Evolutionary conservation across 176 grass and related monocot genomes (phyloP), one percentile per base, ranked within the genome.

Genomic region (Lolium perenne): DNA sequence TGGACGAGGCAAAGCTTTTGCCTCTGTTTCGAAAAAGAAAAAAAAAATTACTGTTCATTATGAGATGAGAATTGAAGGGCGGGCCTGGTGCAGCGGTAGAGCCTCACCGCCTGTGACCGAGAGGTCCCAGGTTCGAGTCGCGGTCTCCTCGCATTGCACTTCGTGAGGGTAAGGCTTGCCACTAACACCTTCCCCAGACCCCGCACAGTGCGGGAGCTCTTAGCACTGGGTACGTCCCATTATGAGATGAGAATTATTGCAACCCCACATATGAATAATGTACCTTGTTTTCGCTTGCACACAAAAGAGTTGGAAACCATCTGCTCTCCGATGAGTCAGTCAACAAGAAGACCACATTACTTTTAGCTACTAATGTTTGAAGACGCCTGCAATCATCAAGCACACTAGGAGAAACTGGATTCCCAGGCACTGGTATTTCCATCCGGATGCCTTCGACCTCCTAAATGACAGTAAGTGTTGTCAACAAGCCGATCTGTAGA

Each of bases 271-370:
- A 35, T 25, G 29, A 76, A 87, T 64, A 64, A 17, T 25, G 23
- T 58, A 92, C 96, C 92, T 98, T 98, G 78, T 95, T 98, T 90
- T 81, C 62, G 66, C 82, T 88, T 88, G 93, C 90, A 83, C 93
- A 98, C 51, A 98, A 15, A 70, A 98, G 90, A 81, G 93, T 91
- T 43, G 96, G 96, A 84, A 98, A 82, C 93, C 96, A 98, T 78
- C 84, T 92, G 69, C 96, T 92, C 88, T 98, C 96, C 91, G 84
- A 83, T 20, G 91, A 94, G 67, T 95, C 93, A 59, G 91, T 95
- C 83, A 98, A 89, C 84, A 98, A 92, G 78, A 98, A 98, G 50
- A 91, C 83, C 22, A 79, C 91, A 55, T 98, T 90, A 91, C 89
- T 94, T 7, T 91, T 83, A 83, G 88, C 87, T 51, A 98, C 91